Conservation (phyloP, 805 yeast genomes). For the Starmerella floris region DNA sequence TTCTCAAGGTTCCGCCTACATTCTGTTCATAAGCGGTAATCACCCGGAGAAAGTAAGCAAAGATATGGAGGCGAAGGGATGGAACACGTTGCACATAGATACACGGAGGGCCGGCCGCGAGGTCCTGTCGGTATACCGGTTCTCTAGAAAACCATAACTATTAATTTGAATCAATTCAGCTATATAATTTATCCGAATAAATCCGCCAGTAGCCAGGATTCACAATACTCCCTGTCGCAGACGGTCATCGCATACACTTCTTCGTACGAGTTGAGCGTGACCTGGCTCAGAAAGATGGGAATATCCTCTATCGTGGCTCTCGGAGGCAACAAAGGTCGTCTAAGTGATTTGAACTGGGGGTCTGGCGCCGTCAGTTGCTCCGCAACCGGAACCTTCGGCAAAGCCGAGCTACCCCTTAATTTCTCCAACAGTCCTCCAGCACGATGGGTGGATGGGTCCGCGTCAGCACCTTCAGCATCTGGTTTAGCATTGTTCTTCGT, state of each 20-base stretch:
- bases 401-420: conserved; percentile 24
- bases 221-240: conserved; percentile 37
- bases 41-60: conserved; percentile 51
- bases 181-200: conserved; percentile 25
- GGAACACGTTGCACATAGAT: conserved; percentile 43
- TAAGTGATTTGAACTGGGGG: conserved; percentile 6
- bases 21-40: conserved; percentile 84
- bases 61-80: conserved; percentile 36
- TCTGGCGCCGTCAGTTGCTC: conserved; percentile 8
- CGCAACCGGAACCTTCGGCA: conserved; percentile 4
- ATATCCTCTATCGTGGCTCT: conserved; percentile 28
- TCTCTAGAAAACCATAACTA: conserved; percentile 23
- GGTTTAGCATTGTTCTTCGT: background rate
- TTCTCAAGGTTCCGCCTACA: conserved; percentile 61
- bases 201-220: conserved; percentile 47
- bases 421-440: conserved; percentile 17
- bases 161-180: background rate
- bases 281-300: conserved; percentile 49
- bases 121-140: conserved; percentile 61
- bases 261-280: conserved; percentile 54
- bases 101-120: conserved; percentile 93
- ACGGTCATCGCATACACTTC: conserved; percentile 42
- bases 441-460: background rate
- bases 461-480: background rate
- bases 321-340: conserved; percentile 21